Evolutionary conservation across 108 stramenopile genomes (phyloP).

Genomic region (Parmales sp.): DNA sequence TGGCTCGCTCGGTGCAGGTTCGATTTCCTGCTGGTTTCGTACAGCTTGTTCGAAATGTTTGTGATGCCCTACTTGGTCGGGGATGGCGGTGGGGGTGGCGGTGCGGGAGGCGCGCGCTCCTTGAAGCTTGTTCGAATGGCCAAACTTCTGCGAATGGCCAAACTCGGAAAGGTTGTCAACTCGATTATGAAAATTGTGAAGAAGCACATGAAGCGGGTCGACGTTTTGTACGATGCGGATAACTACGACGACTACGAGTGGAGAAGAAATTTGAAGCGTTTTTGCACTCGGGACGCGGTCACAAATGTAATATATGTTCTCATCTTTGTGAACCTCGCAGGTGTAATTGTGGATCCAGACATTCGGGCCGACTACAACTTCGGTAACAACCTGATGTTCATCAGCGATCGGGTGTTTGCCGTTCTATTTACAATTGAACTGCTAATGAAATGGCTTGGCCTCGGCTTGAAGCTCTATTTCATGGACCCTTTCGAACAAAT

Average conservation of each 20-base stretch:
- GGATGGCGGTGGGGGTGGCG: not conserved
- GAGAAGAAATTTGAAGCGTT: not conserved
- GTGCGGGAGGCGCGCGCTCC: not conserved
- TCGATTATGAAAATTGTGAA: not conserved
- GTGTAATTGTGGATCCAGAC: not conserved
- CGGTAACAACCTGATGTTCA: not conserved
- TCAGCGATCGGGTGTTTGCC: slow-evolving; percentile 1
- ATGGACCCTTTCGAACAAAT: slow-evolving; percentile 2
- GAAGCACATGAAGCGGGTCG: not conserved
- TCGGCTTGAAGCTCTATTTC: slow-evolving; percentile 1
- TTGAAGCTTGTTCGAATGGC: not conserved
- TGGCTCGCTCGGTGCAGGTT: no score
- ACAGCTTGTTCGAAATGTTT: not conserved
- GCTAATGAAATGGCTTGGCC: not conserved
- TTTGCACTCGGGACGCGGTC: not conserved
- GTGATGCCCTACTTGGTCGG: not conserved
- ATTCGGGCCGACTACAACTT: not conserved
- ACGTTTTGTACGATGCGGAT: not conserved
- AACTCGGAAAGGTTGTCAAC: not conserved
- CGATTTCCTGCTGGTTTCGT: slow-evolving; percentile 1
- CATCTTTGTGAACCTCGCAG: slow-evolving; percentile 8
- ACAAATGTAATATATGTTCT: not conserved
- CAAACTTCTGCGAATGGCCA: not conserved
- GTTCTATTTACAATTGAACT: not conserved
- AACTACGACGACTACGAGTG: not conserved